Evolutionary conservation across 805 yeast genomes (phyloP).

Genomic region (Priceomyces melissophilus): DNA sequence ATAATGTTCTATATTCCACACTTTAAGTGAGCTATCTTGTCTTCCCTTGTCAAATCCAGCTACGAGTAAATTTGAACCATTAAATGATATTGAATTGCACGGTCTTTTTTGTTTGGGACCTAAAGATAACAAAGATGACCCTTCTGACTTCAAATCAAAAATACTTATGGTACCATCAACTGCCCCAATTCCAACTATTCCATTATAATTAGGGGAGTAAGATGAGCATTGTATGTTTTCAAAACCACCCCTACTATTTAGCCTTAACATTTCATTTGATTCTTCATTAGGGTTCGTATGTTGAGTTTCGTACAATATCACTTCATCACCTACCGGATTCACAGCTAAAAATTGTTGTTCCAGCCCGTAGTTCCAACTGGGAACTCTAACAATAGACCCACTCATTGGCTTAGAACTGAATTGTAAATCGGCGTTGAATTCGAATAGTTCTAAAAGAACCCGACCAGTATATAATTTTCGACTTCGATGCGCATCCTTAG

Average conservation of each 20-base stretch:
- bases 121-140: conserved; percentile 37
- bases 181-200: conserved; percentile 72
- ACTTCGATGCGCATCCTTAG: no score
- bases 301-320: conserved; percentile 57
- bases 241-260: conserved; percentile 59
- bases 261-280: conserved; percentile 47
- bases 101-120: conserved; percentile 68
- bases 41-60: conserved; percentile 77
- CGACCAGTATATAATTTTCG: no score
- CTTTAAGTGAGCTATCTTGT: conserved; percentile 69
- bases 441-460: no score
- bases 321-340: conserved; percentile 79
- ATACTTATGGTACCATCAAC: conserved; percentile 63
- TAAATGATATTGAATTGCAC: conserved; percentile 72
- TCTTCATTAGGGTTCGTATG: conserved; percentile 47
- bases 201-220: conserved; percentile 52
- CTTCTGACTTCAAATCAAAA: conserved; percentile 51
- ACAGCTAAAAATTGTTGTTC: conserved; percentile 63
- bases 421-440: no score
- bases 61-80: conserved; percentile 60
- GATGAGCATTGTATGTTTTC: conserved; percentile 65
- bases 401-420: conserved; percentile 35
- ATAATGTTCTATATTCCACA: conserved; percentile 75
- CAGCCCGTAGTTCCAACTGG: conserved; percentile 55
- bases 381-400: conserved; percentile 58